Conservation (phyloP, 2,329 filamentous ascomycete genomes). For the Claviceps citrina region DNA sequence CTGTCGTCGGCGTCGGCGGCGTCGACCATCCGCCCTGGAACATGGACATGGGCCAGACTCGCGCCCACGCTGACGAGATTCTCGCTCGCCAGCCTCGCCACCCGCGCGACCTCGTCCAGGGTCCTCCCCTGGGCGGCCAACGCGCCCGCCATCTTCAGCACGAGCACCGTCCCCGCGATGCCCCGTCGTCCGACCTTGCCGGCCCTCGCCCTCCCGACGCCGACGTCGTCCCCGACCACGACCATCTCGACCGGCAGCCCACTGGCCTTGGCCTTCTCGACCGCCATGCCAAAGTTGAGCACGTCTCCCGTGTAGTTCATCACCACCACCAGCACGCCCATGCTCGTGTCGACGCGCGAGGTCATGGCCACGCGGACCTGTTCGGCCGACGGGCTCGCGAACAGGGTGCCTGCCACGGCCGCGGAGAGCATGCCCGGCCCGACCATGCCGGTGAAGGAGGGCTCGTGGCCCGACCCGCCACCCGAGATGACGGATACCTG, state of each 20-base stretch:
- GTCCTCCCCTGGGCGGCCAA: constrained; percentile 55
- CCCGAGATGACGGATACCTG: constrained; percentile 76
- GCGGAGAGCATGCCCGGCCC: constrained; percentile 66
- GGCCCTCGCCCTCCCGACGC: constrained; percentile 63
- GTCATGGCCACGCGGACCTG: constrained; percentile 68
- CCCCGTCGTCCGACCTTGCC: constrained; percentile 89
- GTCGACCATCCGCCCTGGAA: constrained; percentile 57
- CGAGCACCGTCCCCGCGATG: constrained; percentile 78
- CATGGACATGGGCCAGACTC: constrained; percentile 80
- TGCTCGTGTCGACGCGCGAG: constrained; percentile 51
- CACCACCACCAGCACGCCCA: constrained; percentile 74
- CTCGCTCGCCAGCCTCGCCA: constrained; percentile 54
- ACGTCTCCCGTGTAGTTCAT: constrained; percentile 93
- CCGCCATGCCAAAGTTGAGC: constrained; percentile 83
- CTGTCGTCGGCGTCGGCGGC: constrained; percentile 30
- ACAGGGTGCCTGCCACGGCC: constrained; percentile 75
- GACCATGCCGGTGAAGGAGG: constrained; percentile 74
- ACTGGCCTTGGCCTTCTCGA: constrained; percentile 75
- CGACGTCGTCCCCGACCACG: constrained; percentile 81
- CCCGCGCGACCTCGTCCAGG: constrained; percentile 55
- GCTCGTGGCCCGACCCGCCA: constrained; percentile 82
- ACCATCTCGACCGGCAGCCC: constrained; percentile 75
- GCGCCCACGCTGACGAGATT: constrained; percentile 78
- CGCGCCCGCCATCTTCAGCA: constrained; percentile 81
- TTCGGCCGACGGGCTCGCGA: constrained; percentile 66